Evolutionary conservation across 1,284 basidiomycete species (phyloP).

Genomic region (Sanghuangporus baumii): DNA sequence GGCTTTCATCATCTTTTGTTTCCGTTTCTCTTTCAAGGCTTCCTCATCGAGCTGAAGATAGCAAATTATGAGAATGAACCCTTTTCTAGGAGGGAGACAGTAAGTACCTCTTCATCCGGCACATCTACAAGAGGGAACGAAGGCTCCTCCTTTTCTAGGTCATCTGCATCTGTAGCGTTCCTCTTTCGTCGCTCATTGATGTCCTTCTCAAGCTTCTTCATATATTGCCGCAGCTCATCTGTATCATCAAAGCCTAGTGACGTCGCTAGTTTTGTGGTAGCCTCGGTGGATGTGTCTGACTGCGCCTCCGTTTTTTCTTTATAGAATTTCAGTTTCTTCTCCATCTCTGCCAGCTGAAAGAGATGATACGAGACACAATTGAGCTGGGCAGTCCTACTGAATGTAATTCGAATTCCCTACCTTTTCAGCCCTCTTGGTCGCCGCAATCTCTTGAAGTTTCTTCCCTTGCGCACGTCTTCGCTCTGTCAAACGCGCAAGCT

Average conservation of each 20-base stretch:
- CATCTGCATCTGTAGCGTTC: slow-evolving; percentile 60
- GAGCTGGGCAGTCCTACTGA: not conserved
- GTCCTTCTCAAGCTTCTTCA: slow-evolving; percentile 72
- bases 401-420: slow-evolving; percentile 32
- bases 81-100: not conserved
- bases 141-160: slow-evolving; percentile 64
- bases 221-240: slow-evolving; percentile 55
- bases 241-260: slow-evolving; percentile 75
- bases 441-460: slow-evolving; percentile 90
- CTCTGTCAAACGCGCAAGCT: slow-evolving; percentile 73
- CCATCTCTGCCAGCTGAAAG: slow-evolving; percentile 66
- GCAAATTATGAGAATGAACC: not conserved
- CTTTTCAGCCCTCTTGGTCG: slow-evolving; percentile 82
- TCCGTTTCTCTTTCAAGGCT: slow-evolving; percentile 89
- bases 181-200: slow-evolving; percentile 69
- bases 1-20: slow-evolving; percentile 90
- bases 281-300: slow-evolving; percentile 63
- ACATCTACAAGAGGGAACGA: slow-evolving; percentile 87
- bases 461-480: slow-evolving; percentile 80
- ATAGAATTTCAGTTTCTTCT: slow-evolving; percentile 76
- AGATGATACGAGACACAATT: not conserved
- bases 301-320: slow-evolving; percentile 62
- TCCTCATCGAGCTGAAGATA: slow-evolving; percentile 80
- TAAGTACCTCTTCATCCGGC: slow-evolving; percentile 77
- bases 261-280: slow-evolving; percentile 65